Evolutionary conservation across 345 rosid genomes (phyloP).

Genomic region (Sisymbrium altissimum): DNA sequence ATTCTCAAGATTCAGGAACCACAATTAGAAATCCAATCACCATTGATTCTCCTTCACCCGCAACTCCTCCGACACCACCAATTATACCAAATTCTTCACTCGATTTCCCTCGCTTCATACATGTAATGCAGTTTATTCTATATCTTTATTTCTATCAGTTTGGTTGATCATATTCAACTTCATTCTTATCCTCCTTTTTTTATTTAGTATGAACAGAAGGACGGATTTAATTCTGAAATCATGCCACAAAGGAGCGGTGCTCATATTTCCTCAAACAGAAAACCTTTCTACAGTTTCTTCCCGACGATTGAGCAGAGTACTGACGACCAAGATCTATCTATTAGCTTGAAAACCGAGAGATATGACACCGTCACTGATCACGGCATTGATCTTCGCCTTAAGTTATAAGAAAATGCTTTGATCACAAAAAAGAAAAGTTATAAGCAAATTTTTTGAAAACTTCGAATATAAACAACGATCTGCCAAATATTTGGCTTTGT

Average conservation of each 20-base stretch:
- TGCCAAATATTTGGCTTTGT: neutral
- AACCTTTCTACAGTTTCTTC: conserved; percentile 46
- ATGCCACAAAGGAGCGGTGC: neutral
- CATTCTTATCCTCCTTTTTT: neutral
- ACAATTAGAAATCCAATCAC: conserved; percentile 31
- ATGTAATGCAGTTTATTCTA: conserved; percentile 9
- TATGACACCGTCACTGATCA: conserved; percentile 37
- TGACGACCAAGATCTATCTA: conserved; percentile 30
- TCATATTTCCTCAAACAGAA: conserved; percentile 6
- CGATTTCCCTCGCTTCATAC: conserved; percentile 22
- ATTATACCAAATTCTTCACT: conserved; percentile 24
- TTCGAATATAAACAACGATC: too few relatives aligned
- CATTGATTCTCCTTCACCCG: conserved; percentile 32
- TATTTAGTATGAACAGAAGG: conserved; percentile 33
- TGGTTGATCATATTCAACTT: neutral
- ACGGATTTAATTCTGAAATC: conserved; percentile 27
- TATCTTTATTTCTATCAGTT: neutral
- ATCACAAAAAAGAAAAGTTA: too few relatives aligned
- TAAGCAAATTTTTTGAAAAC: too few relatives aligned
- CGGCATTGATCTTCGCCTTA: conserved; percentile 54
- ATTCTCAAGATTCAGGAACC: conserved; percentile 28
- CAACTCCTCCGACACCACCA: conserved; percentile 15
- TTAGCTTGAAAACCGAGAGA: conserved; percentile 35
- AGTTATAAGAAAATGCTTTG: too few relatives aligned
- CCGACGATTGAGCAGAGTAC: conserved; percentile 31